Percentiles rank a stretch among this genome's conserved stretches.
These are phyloP conservation scores for Diversispora eburnea DNA, from an alignment of 192 early-diverging fungal species.

Conservation along the genomic window DNA sequence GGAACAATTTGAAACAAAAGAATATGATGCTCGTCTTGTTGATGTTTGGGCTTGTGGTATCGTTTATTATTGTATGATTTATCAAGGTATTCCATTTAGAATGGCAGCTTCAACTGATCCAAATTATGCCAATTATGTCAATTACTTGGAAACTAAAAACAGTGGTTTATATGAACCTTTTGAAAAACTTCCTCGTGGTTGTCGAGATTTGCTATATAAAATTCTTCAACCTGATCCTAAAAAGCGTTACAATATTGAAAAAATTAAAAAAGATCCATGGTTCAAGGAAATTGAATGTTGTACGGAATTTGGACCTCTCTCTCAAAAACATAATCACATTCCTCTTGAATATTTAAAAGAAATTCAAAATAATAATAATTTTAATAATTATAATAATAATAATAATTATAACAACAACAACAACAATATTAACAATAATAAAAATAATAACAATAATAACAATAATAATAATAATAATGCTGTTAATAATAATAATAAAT, in stretches of 20 bases:
- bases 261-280: slow-evolving; percentile 73
- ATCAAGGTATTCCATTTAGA: slow-evolving; percentile 64
- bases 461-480: no score
- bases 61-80: slow-evolving; percentile 81
- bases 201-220: slow-evolving; percentile 68
- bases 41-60: slow-evolving; percentile 96
- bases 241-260: slow-evolving; percentile 65
- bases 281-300: slow-evolving; percentile 68
- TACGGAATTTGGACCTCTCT: not conserved
- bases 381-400: not conserved
- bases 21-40: slow-evolving; percentile 86
- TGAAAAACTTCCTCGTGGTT: slow-evolving; percentile 62
- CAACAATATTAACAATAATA: no score
- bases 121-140: slow-evolving; percentile 60
- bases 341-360: slow-evolving; percentile 20
- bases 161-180: slow-evolving; percentile 67
- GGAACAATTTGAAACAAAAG: slow-evolving; percentile 41
- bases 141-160: slow-evolving; percentile 53
- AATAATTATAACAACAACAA: no score
- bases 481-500: no score
- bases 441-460: no score
- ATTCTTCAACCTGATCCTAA: slow-evolving; percentile 79
- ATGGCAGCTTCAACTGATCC: slow-evolving; percentile 57
- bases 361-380: slow-evolving; percentile 5
- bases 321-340: slow-evolving; percentile 14